Evolutionary conservation across 495 filamentous ascomycete species (phyloP), one percentile per base, ranked within the genome.

Genomic region (Podospora didyma): DNA sequence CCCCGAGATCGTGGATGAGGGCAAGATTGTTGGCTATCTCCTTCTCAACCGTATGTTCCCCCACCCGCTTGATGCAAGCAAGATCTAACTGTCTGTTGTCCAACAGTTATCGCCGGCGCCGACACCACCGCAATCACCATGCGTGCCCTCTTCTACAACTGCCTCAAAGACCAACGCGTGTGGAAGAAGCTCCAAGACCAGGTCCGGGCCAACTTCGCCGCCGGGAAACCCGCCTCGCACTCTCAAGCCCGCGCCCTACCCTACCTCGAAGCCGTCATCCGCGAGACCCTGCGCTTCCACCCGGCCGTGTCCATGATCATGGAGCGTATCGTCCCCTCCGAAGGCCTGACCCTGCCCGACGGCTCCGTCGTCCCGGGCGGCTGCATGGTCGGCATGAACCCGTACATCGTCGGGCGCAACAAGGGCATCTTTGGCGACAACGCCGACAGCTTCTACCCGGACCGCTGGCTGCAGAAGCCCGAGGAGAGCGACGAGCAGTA

Each of bases 251-350:
- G 62, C 20, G 57, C 60, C 1, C 53, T 86, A 10, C 77, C 75
- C 7, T 88, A 87, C 59, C 75, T 87, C 20, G 75, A 82, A 35
- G 82, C 84, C 7, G 74, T 79, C 16, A 73, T 87, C 61, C 80
- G 83, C 54, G 86, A 89, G 62, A 70, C 77, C 0, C 72, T 84
- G 61, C 79, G 84, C 2, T 54, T 83, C 12, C 79, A 86, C 64
- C 79, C 86, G 0, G 74, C 82, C 14, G 68, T 79, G 12, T 75
- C 74, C 6, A 71, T 83, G 31, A 69, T 75, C 24, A 72, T 85
- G 39, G 83, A 85, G 62, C 77, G 82, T n/a, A 64, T 81, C 46
- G 81, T 86, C 4, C 84, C 80, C 10, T 62, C 61, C n/a, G 72
- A 71, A 3, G 83, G 82, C 0, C 69, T 79, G 4, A 62, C 68